Conservation (phyloP, 2,329 filamentous ascomycete genomes). For the Microsporum ferrugineum region DNA sequence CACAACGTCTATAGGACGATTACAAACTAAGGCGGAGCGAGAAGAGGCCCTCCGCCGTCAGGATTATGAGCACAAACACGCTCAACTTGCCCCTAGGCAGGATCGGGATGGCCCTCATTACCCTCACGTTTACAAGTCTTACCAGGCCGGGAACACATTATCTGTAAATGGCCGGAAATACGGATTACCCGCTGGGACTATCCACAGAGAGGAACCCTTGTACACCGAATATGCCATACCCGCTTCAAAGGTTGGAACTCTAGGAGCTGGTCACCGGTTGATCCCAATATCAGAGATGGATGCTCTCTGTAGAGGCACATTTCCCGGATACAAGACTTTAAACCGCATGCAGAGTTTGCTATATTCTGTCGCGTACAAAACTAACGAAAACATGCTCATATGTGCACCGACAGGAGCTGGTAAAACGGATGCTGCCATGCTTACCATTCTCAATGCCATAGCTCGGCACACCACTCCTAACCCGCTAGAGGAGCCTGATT, state of each 20-base stretch:
- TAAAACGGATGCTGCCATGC: constrained; percentile 97
- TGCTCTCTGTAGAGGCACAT: constrained; percentile 78
- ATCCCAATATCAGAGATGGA: constrained; percentile 74
- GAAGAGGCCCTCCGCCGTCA: constrained; percentile 64
- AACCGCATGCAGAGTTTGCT: constrained; percentile 98
- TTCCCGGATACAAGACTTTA: constrained; percentile 82
- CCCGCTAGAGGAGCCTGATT: constrained; percentile 60
- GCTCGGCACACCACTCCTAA: constrained; percentile 73
- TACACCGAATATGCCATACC: constrained; percentile 88
- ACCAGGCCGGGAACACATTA: constrained; percentile 75
- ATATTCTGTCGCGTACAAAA: constrained; percentile 89
- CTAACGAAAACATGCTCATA: constrained; percentile 96
- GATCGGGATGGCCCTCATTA: constrained; percentile 63
- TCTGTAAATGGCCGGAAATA: constrained; percentile 73
- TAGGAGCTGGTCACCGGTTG: constrained; percentile 62
- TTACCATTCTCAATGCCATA: constrained; percentile 84
- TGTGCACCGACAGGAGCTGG: constrained; percentile 95
- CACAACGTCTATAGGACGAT: constrained; percentile 37
- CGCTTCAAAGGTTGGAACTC: constrained; percentile 62
- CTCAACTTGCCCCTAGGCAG: constrained; percentile 57
- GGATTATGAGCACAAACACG: constrained; percentile 74
- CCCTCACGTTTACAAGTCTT: constrained; percentile 81
- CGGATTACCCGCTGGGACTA: constrained; percentile 63
- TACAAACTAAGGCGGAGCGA: constrained; percentile 66
- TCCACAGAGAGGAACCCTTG: constrained; percentile 58